phyloP scores from a whole-genome alignment of 2,329 filamentous ascomycete species.

The Sclerotinia glacialis region DNA sequence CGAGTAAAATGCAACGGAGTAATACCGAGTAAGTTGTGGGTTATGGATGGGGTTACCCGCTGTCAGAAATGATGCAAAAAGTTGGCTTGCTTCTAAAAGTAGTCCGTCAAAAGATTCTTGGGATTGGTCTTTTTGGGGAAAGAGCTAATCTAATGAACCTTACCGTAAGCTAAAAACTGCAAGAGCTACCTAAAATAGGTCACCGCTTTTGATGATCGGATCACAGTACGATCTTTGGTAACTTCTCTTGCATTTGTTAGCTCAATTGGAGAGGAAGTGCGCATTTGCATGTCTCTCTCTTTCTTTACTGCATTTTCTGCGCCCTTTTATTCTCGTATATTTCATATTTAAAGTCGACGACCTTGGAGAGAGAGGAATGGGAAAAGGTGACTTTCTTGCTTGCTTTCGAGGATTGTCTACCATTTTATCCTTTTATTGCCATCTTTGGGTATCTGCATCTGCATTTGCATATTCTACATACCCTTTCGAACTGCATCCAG shows the following conservation, averaged over 20 bases:
- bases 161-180: not conserved
- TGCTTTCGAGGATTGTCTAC: not conserved
- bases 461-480: not conserved
- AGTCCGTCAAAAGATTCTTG: not conserved
- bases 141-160: not conserved
- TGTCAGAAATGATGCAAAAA: not conserved
- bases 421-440: too few species aligned
- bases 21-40: too few species aligned
- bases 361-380: too few species aligned
- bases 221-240: constrained; percentile 9
- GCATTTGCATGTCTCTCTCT: not conserved
- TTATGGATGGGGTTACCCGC: not conserved
- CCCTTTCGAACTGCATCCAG: not conserved
- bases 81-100: not conserved
- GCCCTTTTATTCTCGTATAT: too few species aligned
- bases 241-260: not conserved
- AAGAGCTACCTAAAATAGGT: not conserved
- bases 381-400: not conserved
- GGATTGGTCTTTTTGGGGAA: not conserved
- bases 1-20: not conserved
- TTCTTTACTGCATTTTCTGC: not conserved
- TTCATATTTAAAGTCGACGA: too few species aligned
- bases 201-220: constrained; percentile 18
- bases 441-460: too few species aligned
- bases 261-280: not conserved